Percentiles rank a stretch among this genome's conserved stretches.
These are phyloP conservation scores for Chytriomyces confervae DNA, from an alignment of 192 early-diverging fungal species.

Conservation along the genomic window DNA sequence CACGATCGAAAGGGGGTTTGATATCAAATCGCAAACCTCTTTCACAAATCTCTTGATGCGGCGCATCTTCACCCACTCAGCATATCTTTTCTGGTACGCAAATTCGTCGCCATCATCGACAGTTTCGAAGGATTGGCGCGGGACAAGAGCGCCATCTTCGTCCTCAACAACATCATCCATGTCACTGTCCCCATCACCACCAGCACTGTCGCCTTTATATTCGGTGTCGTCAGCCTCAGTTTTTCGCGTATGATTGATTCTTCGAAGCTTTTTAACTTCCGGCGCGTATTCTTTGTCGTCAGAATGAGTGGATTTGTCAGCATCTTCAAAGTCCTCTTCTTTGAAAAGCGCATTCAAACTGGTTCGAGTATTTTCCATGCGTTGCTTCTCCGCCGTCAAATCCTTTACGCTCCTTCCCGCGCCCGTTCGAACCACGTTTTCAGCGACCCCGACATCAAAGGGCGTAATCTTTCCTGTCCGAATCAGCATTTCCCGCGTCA, in stretches of 20 bases:
- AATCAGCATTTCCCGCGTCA: constrained; percentile 70
- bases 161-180: constrained; percentile 29
- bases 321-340: background rate
- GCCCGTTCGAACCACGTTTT: constrained; percentile 1
- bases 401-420: constrained; percentile 10
- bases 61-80: constrained; percentile 58
- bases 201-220: background rate
- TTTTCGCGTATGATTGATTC: background rate
- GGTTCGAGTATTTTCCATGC: background rate
- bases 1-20: background rate
- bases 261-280: background rate
- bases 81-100: constrained; percentile 59
- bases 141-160: constrained; percentile 26
- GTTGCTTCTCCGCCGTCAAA: constrained; percentile 23
- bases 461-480: constrained; percentile 72
- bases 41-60: constrained; percentile 20
- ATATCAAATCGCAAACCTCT: constrained; percentile 34
- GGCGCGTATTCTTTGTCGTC: background rate
- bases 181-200: background rate
- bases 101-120: constrained; percentile 74
- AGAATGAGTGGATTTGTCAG: background rate
- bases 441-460: constrained; percentile 49
- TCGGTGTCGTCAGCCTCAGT: constrained; percentile 2
- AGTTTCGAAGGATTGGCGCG: constrained; percentile 29
- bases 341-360: background rate